Evolutionary conservation across 1,284 basidiomycete species (phyloP).

Genomic region (Cryptococcus depauperatus): DNA sequence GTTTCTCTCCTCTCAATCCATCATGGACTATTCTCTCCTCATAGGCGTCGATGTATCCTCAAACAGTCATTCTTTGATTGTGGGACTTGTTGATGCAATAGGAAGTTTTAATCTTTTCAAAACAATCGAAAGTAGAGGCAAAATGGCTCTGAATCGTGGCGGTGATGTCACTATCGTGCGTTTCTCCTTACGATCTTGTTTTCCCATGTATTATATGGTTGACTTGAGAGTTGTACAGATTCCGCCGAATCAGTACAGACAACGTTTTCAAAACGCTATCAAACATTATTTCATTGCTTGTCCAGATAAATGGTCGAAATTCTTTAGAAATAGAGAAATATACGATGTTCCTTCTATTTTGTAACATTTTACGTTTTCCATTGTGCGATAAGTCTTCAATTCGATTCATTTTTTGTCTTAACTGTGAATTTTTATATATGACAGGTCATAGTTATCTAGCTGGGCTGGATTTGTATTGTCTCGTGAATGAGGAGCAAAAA

Average conservation of each 20-base stretch:
- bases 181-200: not conserved
- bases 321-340: slow-evolving; percentile 5
- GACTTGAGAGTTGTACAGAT: slow-evolving; percentile 15
- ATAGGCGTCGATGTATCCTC: slow-evolving; percentile 48
- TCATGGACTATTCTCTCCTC: slow-evolving; percentile 71
- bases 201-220: too few species aligned
- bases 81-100: slow-evolving; percentile 71
- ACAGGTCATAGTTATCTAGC: too few species aligned
- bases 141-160: slow-evolving; percentile 27
- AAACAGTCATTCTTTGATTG: slow-evolving; percentile 47
- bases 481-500: too few species aligned
- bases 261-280: slow-evolving; percentile 29
- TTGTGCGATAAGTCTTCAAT: too few species aligned
- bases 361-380: too few species aligned
- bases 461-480: too few species aligned
- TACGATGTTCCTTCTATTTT: too few species aligned
- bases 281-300: slow-evolving; percentile 33
- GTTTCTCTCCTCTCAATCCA: slow-evolving; percentile 62
- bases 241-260: slow-evolving; percentile 33
- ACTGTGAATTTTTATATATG: too few species aligned
- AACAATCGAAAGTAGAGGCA: slow-evolving; percentile 30
- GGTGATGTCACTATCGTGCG: slow-evolving; percentile 35
- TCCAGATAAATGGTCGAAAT: slow-evolving; percentile 33
- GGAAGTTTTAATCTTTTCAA: slow-evolving; percentile 46
- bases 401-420: too few species aligned